phyloP scores from a whole-genome alignment of 2,329 filamentous ascomycete genomes.

The Cryphonectria nitschkei region DNA sequence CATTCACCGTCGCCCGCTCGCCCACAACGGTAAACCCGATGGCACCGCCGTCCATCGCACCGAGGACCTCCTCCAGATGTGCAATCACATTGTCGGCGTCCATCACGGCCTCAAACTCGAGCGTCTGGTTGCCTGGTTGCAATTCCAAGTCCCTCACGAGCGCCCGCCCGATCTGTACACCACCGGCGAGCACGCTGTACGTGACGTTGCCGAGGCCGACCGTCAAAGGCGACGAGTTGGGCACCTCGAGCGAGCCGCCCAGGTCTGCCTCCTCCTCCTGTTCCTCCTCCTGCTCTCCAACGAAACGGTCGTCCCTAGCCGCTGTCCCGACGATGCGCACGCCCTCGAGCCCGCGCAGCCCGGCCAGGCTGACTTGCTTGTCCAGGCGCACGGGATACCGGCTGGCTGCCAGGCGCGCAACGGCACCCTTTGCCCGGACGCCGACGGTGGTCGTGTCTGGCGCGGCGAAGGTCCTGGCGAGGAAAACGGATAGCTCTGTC shows the following conservation, averaged over 20 bases:
- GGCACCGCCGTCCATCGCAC: constrained; percentile 42
- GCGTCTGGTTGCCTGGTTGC: constrained; percentile 47
- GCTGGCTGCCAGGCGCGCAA: constrained; percentile 45
- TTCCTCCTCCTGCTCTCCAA: constrained; percentile 43
- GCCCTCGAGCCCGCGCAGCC: constrained; percentile 45
- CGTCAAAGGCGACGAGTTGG: constrained; percentile 48
- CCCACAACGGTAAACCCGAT: constrained; percentile 47
- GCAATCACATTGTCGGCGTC: constrained; percentile 45
- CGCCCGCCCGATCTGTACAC: constrained; percentile 45
- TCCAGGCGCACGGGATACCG: constrained; percentile 43
- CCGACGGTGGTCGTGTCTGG: constrained; percentile 41
- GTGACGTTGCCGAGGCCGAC: constrained; percentile 52
- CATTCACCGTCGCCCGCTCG: constrained; percentile 46
- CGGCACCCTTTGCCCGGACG: constrained; percentile 40
- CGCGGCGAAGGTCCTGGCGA: constrained; percentile 45
- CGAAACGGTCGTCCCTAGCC: constrained; percentile 36
- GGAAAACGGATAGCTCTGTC: constrained; percentile 44
- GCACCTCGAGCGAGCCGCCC: constrained; percentile 47
- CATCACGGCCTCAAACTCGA: constrained; percentile 45
- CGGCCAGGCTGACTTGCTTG: constrained; percentile 45
- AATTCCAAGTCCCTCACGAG: constrained; percentile 45
- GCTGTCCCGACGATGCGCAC: constrained; percentile 35
- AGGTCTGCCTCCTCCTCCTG: constrained; percentile 42
- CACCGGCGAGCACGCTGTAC: constrained; percentile 45
- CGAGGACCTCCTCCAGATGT: constrained; percentile 47